Evolutionary conservation across 139 green algal species (phyloP), one percentile per base, ranked within the genome.

Genomic region (Tetratostichococcus sp.): DNA sequence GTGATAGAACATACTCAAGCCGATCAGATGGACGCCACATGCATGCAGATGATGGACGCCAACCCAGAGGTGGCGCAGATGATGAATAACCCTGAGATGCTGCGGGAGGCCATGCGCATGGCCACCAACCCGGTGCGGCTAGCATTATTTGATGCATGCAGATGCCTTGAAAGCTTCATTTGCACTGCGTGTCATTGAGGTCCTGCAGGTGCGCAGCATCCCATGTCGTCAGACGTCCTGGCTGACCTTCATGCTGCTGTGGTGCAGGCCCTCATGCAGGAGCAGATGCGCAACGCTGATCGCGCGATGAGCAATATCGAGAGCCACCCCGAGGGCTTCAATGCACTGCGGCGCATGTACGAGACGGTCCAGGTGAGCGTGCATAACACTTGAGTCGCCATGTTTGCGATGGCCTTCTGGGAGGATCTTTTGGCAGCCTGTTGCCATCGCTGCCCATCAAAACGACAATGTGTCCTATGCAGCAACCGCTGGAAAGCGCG

Each of bases 261-360:
- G 66, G n/a, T 71, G 67, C 87, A 91, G 86, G 83, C 78, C 23
- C 83, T 99, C 30, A 94, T 97, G 92, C 89, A 87, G 26, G 95
- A 98, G 84, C 90, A 97, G 70, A 98, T 97, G 89, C 88, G 94
- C 42, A 91, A 88, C 70, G 82, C 85, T 50, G 93, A 97, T 82
- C 82, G 96, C 4, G 88, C 94, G 3, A 83, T 99, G 74, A 86
- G 71, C 70, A 98, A 99, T 89, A 92, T 99, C 19, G 96, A 99
- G 82, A 85, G 78, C 1, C 88, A 96, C 73, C 96, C 96, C 0
- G 96, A 93, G 59, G 96, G 96, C 70, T 99, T 98, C 86, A 97
- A 98, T 80, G 86, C 87, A 28, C 89, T 99, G 73, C 80, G 92
- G 2, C 88, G 91, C 43, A 90, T 97, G 81, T 97, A 97, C 76